These are phyloP conservation scores for Kazachstania psychrophila DNA, from an alignment of 805 yeast species.

Conservation along the genomic window DNA sequence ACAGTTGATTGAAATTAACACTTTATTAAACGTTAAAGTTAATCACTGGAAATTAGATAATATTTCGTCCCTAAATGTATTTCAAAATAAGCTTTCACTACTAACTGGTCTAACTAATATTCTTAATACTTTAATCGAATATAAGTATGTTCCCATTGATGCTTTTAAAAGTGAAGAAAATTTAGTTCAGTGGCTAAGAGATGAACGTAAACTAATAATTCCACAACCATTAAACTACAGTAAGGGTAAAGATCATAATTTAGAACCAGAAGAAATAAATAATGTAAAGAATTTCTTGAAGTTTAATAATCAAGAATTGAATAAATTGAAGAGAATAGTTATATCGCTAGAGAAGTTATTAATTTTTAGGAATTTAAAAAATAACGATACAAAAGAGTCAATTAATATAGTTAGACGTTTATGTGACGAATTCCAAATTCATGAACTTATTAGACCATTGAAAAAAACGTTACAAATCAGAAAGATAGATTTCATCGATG, in stretches of 20 bases:
- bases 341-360: constrained; percentile 15
- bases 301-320: constrained; percentile 18
- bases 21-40: background rate
- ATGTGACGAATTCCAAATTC: constrained; percentile 2
- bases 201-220: constrained; percentile 4
- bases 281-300: constrained; percentile 21
- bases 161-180: constrained; percentile 8
- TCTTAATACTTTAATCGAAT: constrained; percentile 9
- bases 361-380: constrained; percentile 15
- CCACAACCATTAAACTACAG: background rate
- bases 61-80: background rate
- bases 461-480: background rate
- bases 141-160: constrained; percentile 4
- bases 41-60: background rate
- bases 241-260: constrained; percentile 4
- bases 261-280: constrained; percentile 24
- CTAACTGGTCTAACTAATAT: constrained; percentile 10
- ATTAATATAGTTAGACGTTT: constrained; percentile 6
- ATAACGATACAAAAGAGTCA: constrained; percentile 9
- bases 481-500: background rate
- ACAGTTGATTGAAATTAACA: constrained; percentile 7
- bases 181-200: constrained; percentile 13
- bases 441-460: background rate
- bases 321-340: constrained; percentile 7
- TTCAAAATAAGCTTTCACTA: constrained; percentile 1